Evolutionary conservation across 306 rosid species (phyloP).

Genomic region (Comarum palustre): DNA sequence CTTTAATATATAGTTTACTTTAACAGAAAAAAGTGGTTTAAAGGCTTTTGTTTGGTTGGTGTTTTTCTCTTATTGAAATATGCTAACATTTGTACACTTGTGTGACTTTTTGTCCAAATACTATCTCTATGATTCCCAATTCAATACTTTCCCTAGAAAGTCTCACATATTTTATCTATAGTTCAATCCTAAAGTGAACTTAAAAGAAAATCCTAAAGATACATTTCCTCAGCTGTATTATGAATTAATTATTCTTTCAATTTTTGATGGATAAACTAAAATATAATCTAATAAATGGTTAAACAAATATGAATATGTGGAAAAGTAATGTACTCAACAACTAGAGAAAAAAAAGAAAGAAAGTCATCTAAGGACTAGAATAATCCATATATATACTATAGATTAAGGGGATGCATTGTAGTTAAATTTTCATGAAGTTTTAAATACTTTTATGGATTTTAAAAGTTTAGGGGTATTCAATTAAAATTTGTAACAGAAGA

Average conservation of each 20-base stretch:
- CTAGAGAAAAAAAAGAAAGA: not conserved
- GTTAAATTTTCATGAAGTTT: too few species aligned
- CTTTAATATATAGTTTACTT: too few species aligned
- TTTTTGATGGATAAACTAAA: not conserved
- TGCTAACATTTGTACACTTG: too few species aligned
- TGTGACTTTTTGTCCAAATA: not conserved
- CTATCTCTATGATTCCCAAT: not conserved
- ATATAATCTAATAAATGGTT: not conserved
- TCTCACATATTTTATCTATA: not conserved
- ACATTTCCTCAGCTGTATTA: not conserved
- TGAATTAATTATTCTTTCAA: not conserved
- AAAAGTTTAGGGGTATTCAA: too few species aligned
- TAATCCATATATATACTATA: not conserved
- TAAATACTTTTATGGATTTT: too few species aligned
- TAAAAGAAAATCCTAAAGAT: too few species aligned
- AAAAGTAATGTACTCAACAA: not conserved
- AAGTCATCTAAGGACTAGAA: not conserved
- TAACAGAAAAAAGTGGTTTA: too few species aligned
- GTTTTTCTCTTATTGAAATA: not conserved
- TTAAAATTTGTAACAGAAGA: too few species aligned
- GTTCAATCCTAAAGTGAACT: too few species aligned
- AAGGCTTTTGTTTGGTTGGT: too few species aligned
- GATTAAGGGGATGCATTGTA: too few species aligned
- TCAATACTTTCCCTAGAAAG: not conserved
- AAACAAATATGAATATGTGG: not conserved